Conservation (phyloP, 305 asterid genomes). For the Fraxinus xanthoxyloides region DNA sequence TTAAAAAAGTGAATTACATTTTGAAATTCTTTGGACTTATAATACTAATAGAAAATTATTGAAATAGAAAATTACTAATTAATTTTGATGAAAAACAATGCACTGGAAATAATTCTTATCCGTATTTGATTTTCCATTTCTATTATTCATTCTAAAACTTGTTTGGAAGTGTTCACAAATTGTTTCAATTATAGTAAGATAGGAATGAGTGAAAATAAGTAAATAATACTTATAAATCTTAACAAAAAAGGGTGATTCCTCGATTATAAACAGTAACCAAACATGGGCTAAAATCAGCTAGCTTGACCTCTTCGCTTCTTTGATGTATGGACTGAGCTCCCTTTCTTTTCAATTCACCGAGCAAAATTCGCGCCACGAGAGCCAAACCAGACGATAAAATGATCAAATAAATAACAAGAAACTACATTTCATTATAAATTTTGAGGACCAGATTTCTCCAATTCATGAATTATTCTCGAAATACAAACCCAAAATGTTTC, state of each 20-base stretch:
- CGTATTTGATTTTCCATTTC: too few species aligned
- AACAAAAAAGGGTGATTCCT: too few species aligned
- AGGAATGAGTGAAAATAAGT: background rate
- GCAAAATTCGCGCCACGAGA: background rate
- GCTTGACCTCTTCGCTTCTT: background rate
- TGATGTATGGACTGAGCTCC: background rate
- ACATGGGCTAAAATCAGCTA: background rate
- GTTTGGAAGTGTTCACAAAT: too few species aligned
- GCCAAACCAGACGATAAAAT: background rate
- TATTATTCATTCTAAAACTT: too few species aligned
- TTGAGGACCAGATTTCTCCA: constrained; percentile 21
- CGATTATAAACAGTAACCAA: background rate
- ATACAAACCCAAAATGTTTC: constrained; percentile 54
- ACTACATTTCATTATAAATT: constrained; percentile 15
- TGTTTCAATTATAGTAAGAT: too few species aligned
- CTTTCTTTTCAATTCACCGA: background rate
- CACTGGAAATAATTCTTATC: background rate
- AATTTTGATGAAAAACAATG: background rate
- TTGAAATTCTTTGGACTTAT: background rate
- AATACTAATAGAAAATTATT: background rate
- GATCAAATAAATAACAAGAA: background rate
- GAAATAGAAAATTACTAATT: background rate
- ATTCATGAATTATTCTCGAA: constrained; percentile 56
- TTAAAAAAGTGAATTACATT: background rate
- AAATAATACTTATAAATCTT: too few species aligned